These are phyloP conservation scores for Globisporangium acanthophoron DNA, from an alignment of 352 stramenopile species.

Conservation along the genomic window DNA sequence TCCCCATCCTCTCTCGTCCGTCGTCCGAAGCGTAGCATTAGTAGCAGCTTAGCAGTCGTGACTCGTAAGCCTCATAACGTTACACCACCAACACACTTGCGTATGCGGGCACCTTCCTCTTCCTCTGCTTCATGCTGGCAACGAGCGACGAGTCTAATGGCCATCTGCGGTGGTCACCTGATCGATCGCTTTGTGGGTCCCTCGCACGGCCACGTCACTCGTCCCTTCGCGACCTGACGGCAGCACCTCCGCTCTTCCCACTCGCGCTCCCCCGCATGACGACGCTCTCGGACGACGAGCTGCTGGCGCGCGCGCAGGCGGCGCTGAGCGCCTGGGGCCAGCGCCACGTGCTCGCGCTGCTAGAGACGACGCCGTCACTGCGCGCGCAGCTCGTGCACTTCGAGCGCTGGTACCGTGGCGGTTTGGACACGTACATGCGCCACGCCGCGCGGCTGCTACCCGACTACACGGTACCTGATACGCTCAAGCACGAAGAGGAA, in stretches of 20 bases:
- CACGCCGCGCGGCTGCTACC: slow-evolving; percentile 43
- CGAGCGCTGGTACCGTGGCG: slow-evolving; percentile 58
- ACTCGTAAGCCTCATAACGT: not conserved
- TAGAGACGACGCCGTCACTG: slow-evolving; percentile 19
- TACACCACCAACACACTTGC: not conserved
- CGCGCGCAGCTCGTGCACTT: slow-evolving; percentile 52
- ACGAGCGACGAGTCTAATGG: no score
- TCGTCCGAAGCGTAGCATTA: not conserved
- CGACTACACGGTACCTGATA: slow-evolving; percentile 10
- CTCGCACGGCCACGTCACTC: slow-evolving; percentile 1
- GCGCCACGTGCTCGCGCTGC: slow-evolving; percentile 28
- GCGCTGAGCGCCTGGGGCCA: slow-evolving; percentile 36
- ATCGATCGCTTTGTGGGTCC: not conserved
- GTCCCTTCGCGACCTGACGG: not conserved
- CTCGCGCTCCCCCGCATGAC: not conserved
- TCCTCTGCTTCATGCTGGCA: no score
- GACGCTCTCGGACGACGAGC: not conserved
- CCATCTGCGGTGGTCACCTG: no score
- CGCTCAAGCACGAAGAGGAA: not conserved
- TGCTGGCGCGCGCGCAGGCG: slow-evolving; percentile 16
- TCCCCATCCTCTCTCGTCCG: slow-evolving; percentile 19
- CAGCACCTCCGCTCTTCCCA: not conserved
- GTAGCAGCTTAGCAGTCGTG: not conserved
- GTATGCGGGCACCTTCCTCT: no score
- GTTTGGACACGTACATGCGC: slow-evolving; percentile 46